Conservation (phyloP, 78 protist species). For the Bodo saltans region DNA sequence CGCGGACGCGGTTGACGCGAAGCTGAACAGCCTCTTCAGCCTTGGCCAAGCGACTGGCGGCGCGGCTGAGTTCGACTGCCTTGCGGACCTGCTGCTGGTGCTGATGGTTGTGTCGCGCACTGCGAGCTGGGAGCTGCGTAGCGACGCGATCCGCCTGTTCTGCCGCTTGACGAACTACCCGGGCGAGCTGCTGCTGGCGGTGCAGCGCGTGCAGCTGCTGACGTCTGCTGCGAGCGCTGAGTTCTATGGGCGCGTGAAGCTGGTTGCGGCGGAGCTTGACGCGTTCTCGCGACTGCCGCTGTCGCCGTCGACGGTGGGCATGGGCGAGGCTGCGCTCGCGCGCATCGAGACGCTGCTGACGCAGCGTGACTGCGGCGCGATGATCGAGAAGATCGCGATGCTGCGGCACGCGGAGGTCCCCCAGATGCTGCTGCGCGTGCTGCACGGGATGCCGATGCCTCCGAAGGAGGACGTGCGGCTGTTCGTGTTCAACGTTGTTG, state of each 20-base stretch:
- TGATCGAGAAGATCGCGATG: neutral
- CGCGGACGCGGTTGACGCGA: too few relatives aligned
- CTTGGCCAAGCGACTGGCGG: too few relatives aligned
- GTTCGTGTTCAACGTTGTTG: neutral
- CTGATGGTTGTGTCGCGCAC: neutral
- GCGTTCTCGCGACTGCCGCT: neutral
- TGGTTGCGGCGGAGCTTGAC: neutral
- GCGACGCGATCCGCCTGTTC: neutral
- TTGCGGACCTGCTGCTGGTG: neutral
- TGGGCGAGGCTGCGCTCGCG: neutral
- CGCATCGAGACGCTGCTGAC: neutral
- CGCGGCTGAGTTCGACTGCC: too few relatives aligned
- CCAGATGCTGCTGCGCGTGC: neutral
- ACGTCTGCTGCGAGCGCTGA: neutral
- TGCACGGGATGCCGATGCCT: neutral
- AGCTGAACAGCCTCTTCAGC: too few relatives aligned
- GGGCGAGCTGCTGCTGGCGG: neutral
- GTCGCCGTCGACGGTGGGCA: too few relatives aligned
- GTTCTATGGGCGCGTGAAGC: neutral
- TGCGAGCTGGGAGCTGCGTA: neutral
- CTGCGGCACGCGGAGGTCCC: neutral
- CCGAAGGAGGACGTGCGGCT: neutral
- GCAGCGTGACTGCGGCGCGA: neutral
- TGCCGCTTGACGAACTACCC: neutral
- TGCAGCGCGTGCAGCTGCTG: neutral